These are phyloP conservation scores for Monosporascus sp. DNA, from an alignment of 2,329 filamentous ascomycete genomes.

Conservation along the genomic window DNA sequence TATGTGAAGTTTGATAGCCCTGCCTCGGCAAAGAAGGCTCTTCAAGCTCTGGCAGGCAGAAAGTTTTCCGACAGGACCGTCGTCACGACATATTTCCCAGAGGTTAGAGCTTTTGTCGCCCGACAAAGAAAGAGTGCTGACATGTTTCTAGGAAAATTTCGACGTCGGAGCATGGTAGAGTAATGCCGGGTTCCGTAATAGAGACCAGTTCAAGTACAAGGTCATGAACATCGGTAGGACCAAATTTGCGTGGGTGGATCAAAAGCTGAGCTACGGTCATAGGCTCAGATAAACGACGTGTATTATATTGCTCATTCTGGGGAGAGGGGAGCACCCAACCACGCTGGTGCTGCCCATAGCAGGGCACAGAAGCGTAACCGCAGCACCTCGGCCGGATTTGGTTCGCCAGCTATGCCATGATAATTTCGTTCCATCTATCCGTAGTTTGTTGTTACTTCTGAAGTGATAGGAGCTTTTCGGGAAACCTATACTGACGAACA, in stretches of 20 bases:
- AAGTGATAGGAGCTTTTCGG: too few species aligned
- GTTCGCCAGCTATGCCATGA: not conserved
- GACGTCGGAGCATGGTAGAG: slow-evolving; percentile 81
- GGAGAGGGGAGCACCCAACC: not conserved
- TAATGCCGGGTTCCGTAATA: not conserved
- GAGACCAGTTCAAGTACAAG: not conserved
- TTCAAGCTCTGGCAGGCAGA: slow-evolving; percentile 84
- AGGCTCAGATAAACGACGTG: not conserved
- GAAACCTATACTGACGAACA: too few species aligned
- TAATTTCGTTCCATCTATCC: not conserved
- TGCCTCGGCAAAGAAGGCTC: slow-evolving; percentile 75
- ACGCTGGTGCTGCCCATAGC: not conserved
- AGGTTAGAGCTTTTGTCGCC: slow-evolving; percentile 48
- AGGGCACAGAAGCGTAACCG: not conserved
- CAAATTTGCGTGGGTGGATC: not conserved
- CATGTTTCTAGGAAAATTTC: slow-evolving; percentile 72
- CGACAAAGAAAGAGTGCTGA: slow-evolving; percentile 23
- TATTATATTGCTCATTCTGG: not conserved
- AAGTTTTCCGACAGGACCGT: slow-evolving; percentile 97
- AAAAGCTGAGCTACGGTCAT: not conserved
- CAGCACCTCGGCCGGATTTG: not conserved
- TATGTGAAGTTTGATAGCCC: slow-evolving; percentile 85
- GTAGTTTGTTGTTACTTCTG: too few species aligned
- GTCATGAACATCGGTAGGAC: not conserved
- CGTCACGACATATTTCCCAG: slow-evolving; percentile 92